Conservation (phyloP, 208 protist genomes). For the Strigomonas galati region DNA sequence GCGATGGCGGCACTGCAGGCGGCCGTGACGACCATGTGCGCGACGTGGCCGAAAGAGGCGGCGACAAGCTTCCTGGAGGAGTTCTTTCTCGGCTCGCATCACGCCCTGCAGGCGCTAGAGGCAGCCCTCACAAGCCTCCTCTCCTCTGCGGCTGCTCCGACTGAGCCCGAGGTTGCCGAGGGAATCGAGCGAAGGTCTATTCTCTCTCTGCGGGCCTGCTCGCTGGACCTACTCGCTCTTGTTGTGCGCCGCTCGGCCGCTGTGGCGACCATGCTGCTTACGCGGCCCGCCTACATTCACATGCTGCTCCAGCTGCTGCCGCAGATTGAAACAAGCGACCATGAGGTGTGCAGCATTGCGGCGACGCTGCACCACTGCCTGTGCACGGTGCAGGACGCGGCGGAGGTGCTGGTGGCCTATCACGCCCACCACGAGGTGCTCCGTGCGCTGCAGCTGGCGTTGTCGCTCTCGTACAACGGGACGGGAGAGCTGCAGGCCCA, state of each 20-base stretch:
- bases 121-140: conserved; percentile 19
- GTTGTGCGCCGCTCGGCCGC: conserved; percentile 1
- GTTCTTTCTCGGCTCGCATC: conserved; percentile 40
- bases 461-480: background rate
- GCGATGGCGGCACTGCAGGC: conserved; percentile 54
- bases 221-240: background rate
- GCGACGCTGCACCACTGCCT: conserved; percentile 17
- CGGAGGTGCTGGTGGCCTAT: conserved; percentile 38
- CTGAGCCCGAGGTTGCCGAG: background rate
- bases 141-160: background rate
- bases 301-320: conserved; percentile 3
- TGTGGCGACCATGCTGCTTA: conserved; percentile 20
- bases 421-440: conserved; percentile 25
- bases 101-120: conserved; percentile 41
- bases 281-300: conserved; percentile 14
- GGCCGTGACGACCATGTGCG: conserved; percentile 26
- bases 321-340: conserved; percentile 5
- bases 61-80: conserved; percentile 32
- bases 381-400: conserved; percentile 13
- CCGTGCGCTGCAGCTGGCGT: conserved; percentile 13
- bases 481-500: background rate
- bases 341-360: conserved; percentile 11
- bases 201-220: background rate
- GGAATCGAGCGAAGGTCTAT: background rate
- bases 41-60: conserved; percentile 25